Evolutionary conservation across 257 asterid species (phyloP).

Genomic region (Forsythia suspensa): DNA sequence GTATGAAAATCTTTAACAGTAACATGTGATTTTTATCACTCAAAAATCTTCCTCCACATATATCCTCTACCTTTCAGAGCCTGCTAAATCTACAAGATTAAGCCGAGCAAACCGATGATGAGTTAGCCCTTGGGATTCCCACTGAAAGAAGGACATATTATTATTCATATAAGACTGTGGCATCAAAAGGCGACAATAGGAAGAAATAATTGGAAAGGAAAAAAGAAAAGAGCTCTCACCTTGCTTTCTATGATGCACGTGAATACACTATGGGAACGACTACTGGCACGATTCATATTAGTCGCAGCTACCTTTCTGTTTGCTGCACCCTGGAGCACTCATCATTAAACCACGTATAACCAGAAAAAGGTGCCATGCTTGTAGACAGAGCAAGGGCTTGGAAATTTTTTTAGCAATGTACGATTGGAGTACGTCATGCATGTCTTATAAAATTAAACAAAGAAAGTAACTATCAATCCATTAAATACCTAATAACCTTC

Average conservation of each 20-base stretch:
- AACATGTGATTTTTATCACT: neutral
- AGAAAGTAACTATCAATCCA: neutral
- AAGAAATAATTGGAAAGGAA: constrained; percentile 10
- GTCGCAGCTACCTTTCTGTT: constrained; percentile 98
- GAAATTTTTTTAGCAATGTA: neutral
- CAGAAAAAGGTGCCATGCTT: neutral
- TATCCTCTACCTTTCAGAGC: constrained; percentile 81
- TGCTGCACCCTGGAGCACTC: constrained; percentile 72
- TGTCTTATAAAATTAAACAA: neutral
- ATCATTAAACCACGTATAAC: constrained; percentile 16
- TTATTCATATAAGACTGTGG: constrained; percentile 7
- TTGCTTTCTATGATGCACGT: constrained; percentile 91
- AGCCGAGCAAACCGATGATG: constrained; percentile 91
- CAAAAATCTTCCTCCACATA: neutral
- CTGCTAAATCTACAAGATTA: constrained; percentile 96
- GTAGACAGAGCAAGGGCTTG: neutral
- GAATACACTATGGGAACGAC: constrained; percentile 98
- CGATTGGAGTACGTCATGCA: neutral
- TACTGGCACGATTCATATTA: constrained; percentile 96
- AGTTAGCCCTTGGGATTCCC: constrained; percentile 93
- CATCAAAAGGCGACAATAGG: constrained; percentile 12
- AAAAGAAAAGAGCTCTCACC: constrained; percentile 41
- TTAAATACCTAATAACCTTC: neutral
- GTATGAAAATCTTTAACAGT: constrained; percentile 3
- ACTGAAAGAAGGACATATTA: constrained; percentile 39